Base-by-base conservation (phyloP, 2,329 filamentous ascomycete species). In the Fusarium verticillioides region DNA sequence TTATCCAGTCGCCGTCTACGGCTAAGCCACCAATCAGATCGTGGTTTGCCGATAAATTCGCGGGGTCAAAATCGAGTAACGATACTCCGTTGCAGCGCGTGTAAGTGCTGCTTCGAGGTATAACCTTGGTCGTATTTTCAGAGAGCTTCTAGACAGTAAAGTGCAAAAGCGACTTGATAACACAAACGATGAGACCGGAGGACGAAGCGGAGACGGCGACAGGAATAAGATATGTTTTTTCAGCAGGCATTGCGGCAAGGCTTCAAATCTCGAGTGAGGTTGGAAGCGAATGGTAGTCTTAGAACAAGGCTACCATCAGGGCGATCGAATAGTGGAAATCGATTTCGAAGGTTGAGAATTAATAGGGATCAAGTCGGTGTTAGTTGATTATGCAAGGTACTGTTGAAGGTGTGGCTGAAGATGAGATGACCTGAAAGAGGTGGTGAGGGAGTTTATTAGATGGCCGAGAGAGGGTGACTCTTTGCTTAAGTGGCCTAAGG, bases 201-300 rank as follows among this genome's bases (percentile, higher is more conserved):
- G 87, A 89, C 88, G 83, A 85, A 84, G 85, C 87, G 83, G 85
- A 87, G 88, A 88, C 84, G 87, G 86, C 89, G 88, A 91, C 89
- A 91, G 89, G 87, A 84, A 83, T 84, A 80, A 80, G 76, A 78
- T 78, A 78, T 78, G 81, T 81, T 82, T 82, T 84, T 85, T 83
- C 86, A 89, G 89, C 80, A 87, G 84, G 85, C 89, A 91, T 91
- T 79, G 84, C 89, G 81, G 77, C 74, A 82, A 80, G 80, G 78
- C 81, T 82, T 78, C 76, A 63, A 75, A 66, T 63, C 64, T 76
- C 72, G 72, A 60, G 40, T 67, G 75, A 77, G 68, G 73, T 76
- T 66, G 54, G 70, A 73, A 72, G 66, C 73, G 63, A 69, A 60
- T 75, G 78, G 78, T 74, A 77, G 79, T 71, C 77, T 77, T 79